Base-by-base conservation (phyloP, 2,329 filamentous ascomycete species). In the Aspergillus clavatus region DNA sequence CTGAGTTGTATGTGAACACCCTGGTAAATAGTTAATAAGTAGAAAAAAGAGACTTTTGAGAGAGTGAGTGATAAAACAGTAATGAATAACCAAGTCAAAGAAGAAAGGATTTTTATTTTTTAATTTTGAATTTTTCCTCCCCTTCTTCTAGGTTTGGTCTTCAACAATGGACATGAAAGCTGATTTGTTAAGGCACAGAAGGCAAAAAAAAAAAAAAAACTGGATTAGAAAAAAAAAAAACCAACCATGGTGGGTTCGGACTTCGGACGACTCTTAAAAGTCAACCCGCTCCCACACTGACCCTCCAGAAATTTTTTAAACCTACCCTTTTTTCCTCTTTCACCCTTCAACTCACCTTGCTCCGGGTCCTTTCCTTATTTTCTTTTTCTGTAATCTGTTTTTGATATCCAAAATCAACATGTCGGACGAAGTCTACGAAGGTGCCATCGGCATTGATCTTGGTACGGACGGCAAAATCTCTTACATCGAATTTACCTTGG, bases 381-480 rank as follows among this genome's bases (percentile, higher is more conserved):
- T 24, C 36, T 43, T 29, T 38, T 16, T 41, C 38, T 40, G 66
- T 70, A 88, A 77, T 37, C 49, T 42, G 26, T 37, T 19, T 50
- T 39, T 35, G 16, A 35, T 35, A 35, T 10, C 19, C 31, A 35
- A 16, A 35, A 31, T 47, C 41, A 61, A 52, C 71, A 96, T 96
- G 91, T 84, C 88, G 73, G 89, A 95, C 75, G 91, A 96, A 84
- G 84, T 94, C 67, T 98, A 97, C 76, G 93, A 98, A 74, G 93
- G 93, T 87, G 93, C 93, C 83, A 89, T 97, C 79, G 93, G 93
- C 84, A 98, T 98, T 80, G 93, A 98, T 85, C 83, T 98, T 79
- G 93, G 91, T 95, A 79, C 67, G 84, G 10, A 21, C 11, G 77
- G 59, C 42, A 40, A 23, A 47, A 51, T 26, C 7, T 31, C 19